Evolutionary conservation across 257 asterid species (phyloP), one percentile per base, ranked within the genome.

Genomic region (Gardenia jasminoides): DNA sequence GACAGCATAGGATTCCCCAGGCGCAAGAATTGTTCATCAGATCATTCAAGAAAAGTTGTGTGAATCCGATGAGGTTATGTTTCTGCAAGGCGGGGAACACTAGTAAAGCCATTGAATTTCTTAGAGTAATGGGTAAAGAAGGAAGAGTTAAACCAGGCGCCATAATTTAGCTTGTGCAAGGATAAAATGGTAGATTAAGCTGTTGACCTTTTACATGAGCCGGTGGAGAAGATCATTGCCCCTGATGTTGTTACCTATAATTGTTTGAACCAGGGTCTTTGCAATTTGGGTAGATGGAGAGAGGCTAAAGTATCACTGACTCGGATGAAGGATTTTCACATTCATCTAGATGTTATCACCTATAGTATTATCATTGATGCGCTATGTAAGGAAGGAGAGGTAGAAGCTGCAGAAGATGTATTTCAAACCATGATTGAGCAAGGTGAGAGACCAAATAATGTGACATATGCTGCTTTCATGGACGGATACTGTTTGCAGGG

Each of bases 61-160:
- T 44, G 70, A 78, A 58, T 61, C 76, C 44, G 1, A 79, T 17
- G 64, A 4, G 7, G 47, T 85, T 28, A 22, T 54, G 16, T 84
- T 64, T 87, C 20, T 82, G 90, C 71, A 87, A 80, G 72, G 78
- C 67, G 13, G 87, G 88, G 28, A 66, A 74, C 61, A 79, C 88
- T 28, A 36, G 47, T 3, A 41, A 50, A 73, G 90, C 88, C 17
- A 15, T 82, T 75, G 68, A 68, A 44, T 19, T 68, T 6, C 80
- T 77, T 0, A 68, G 67, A 24, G 68, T 20, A 22, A 67, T 77
- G 75, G 80, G 41, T 36, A 36, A 67, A 52, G 31, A 43, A 19
- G 22, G 46, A 77, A 66, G 39, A 65, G 16, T 77, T 58, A 76
- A 67, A 66, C 87, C 82, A 12, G 15, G 80, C 50, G 46, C 52